A percentile compares a stretch with the other conserved stretches of the same genome.
phyloP scores from a whole-genome alignment of 2,329 filamentous ascomycete species.

The Exophiala alcalophila region DNA sequence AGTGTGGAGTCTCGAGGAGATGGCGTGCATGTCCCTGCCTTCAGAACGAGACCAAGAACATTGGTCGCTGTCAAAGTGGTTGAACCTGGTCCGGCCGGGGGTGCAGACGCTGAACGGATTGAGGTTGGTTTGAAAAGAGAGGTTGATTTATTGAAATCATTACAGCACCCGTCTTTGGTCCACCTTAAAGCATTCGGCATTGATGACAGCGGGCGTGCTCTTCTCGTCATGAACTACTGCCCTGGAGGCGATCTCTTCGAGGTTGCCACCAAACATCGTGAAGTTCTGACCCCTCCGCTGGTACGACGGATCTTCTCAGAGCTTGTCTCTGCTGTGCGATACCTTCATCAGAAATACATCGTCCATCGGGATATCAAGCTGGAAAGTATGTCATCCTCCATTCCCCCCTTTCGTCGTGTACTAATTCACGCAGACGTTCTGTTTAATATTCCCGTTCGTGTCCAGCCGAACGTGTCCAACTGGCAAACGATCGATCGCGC shows the following conservation, averaged over 20 bases:
- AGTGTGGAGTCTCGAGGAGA: constrained; percentile 37
- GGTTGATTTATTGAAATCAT: constrained; percentile 84
- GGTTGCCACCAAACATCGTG: constrained; percentile 70
- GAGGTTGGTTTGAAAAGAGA: constrained; percentile 93
- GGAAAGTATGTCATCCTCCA: constrained; percentile 66
- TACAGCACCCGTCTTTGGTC: constrained; percentile 85
- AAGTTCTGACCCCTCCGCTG: constrained; percentile 64
- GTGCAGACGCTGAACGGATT: constrained; percentile 86
- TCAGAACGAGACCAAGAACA: constrained; percentile 61
- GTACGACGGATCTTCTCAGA: constrained; percentile 87
- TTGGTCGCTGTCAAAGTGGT: constrained; percentile 94
- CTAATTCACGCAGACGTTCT: constrained; percentile 67
- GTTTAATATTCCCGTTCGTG: constrained; percentile 71
- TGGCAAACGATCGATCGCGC: constrained; percentile 77
- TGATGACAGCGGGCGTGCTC: constrained; percentile 71
- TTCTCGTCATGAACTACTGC: constrained; percentile 87
- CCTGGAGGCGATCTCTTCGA: constrained; percentile 95
- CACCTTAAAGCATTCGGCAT: constrained; percentile 90
- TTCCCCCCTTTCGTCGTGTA: constrained; percentile 1
- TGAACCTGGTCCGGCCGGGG: constrained; percentile 89
- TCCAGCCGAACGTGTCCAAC: constrained; percentile 64
- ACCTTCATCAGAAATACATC: constrained; percentile 80
- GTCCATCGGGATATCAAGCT: constrained; percentile 98
- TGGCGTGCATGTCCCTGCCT: constrained; percentile 40
- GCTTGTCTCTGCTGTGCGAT: constrained; percentile 76